Evolutionary conservation across 2,329 filamentous ascomycete genomes (phyloP).

Genomic region (Niveomyces coronatus): DNA sequence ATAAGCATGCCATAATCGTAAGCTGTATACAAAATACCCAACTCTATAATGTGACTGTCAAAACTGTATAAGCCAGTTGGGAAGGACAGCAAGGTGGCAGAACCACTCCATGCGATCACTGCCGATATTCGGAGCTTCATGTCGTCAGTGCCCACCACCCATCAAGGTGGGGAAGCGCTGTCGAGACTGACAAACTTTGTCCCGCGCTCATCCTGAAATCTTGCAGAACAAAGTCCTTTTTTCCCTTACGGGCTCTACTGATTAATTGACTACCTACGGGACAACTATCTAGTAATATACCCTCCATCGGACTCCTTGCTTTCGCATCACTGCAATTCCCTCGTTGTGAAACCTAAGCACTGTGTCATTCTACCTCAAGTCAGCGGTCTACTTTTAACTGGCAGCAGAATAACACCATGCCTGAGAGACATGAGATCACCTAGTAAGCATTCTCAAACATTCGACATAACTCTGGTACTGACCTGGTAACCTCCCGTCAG

Average conservation of each 20-base stretch:
- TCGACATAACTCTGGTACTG: no score
- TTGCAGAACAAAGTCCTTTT: not conserved
- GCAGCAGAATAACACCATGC: conserved; percentile 38
- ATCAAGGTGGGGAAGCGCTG: conserved; percentile 8
- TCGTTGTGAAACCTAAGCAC: conserved; percentile 7
- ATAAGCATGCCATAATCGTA: no score
- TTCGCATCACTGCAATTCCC: conserved; percentile 7
- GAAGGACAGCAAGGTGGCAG: no score
- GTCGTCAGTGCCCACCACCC: conserved; percentile 6
- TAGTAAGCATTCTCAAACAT: no score
- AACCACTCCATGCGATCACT: no score
- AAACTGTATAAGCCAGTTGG: no score
- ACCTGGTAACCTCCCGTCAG: no score
- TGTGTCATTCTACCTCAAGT: not conserved
- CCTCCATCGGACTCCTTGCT: conserved; percentile 6
- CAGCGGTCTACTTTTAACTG: not conserved
- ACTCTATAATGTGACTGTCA: no score
- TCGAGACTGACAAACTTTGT: conserved; percentile 1
- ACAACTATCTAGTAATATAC: conserved; percentile 11
- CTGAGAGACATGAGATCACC: conserved; percentile 60
- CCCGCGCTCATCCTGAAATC: no score
- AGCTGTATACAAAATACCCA: no score
- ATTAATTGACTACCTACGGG: not conserved
- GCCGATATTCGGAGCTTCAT: no score
- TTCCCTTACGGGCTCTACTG: not conserved